phyloP scores from a whole-genome alignment of 352 stramenopile species.

The Phytophthora uliginosa region DNA sequence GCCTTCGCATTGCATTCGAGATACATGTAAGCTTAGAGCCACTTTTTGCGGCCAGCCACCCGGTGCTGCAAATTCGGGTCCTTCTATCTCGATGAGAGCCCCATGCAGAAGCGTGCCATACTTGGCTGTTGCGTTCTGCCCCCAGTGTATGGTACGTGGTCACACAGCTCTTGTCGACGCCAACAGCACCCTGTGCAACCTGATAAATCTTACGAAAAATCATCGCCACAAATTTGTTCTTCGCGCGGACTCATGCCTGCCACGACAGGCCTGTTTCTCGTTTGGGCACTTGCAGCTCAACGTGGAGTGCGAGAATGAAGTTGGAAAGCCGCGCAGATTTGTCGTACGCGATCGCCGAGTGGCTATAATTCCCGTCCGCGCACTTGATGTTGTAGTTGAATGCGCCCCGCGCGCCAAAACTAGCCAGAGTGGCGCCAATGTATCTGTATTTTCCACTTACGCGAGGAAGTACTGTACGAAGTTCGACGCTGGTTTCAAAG shows the following conservation, averaged over 20 bases:
- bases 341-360: constrained; percentile 1
- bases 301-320: not conserved
- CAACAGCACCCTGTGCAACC: not conserved
- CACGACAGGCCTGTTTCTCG: constrained; percentile 18
- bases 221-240: constrained; percentile 13
- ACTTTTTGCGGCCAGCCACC: too few relatives aligned
- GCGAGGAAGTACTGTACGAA: constrained; percentile 16
- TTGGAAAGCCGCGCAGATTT: constrained; percentile 20
- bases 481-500: constrained; percentile 6
- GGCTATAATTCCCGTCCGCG: constrained; percentile 2
- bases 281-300: not conserved
- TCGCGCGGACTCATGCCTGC: constrained; percentile 7
- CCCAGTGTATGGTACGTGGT: not conserved
- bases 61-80: not conserved
- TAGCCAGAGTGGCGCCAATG: constrained; percentile 17
- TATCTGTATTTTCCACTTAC: constrained; percentile 20
- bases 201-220: constrained; percentile 18
- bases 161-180: constrained; percentile 1
- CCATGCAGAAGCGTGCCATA: not conserved
- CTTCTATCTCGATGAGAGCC: not conserved
- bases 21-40: not conserved
- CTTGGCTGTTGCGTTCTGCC: not conserved
- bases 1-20: not conserved
- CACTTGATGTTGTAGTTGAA: constrained; percentile 19
- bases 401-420: not conserved